A percentile compares a stretch with the other conserved stretches of the same genome.
phyloP scores from a whole-genome alignment of 2,329 filamentous ascomycete genomes.

The Monilinia laxa region DNA sequence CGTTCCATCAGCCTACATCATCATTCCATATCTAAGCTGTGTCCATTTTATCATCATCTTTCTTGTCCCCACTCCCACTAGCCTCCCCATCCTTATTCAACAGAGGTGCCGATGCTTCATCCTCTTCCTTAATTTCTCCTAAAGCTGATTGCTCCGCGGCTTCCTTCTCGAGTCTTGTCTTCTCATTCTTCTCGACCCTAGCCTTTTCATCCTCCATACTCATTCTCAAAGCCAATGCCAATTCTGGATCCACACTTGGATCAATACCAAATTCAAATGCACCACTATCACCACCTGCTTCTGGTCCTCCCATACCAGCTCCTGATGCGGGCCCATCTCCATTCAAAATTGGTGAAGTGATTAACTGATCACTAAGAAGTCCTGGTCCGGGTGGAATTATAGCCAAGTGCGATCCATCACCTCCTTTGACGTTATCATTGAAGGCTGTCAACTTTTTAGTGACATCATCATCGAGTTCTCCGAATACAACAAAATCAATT shows the following conservation, averaged over 20 bases:
- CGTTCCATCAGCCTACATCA: constrained; percentile 53
- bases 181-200: constrained; percentile 80
- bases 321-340: constrained; percentile 68
- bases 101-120: constrained; percentile 63
- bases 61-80: constrained; percentile 57
- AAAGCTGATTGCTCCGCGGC: constrained; percentile 71
- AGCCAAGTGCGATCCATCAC: constrained; percentile 86
- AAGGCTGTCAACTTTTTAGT: constrained; percentile 92
- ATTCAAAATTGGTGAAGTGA: constrained; percentile 84
- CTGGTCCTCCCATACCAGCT: constrained; percentile 51
- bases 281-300: constrained; percentile 55
- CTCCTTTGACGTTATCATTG: constrained; percentile 87
- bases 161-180: constrained; percentile 58
- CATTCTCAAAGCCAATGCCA: constrained; percentile 93
- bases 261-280: constrained; percentile 88
- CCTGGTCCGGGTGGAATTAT: constrained; percentile 88
- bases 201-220: constrained; percentile 98
- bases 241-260: constrained; percentile 85
- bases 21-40: constrained; percentile 59
- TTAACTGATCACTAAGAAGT: constrained; percentile 86
- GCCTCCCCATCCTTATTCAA: constrained; percentile 64
- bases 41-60: constrained; percentile 76
- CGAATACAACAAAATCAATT: constrained; percentile 93
- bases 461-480: constrained; percentile 86
- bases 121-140: constrained; percentile 79